Conservation (phyloP, 176 grass and related monocot species). For the Guadua angustifolia region DNA sequence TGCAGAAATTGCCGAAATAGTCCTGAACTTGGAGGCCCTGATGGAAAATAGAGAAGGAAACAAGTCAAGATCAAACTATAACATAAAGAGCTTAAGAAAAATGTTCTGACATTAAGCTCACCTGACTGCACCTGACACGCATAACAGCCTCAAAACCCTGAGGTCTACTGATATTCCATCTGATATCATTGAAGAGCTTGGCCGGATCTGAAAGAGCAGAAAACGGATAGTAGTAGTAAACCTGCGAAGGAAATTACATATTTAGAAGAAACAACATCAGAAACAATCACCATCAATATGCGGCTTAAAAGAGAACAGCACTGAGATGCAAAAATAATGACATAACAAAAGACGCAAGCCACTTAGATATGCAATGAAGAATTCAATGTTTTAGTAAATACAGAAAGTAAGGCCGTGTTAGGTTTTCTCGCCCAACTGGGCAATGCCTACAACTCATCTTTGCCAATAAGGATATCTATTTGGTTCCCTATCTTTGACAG, state of each 20-base stretch:
- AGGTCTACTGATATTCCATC: constrained; percentile 95
- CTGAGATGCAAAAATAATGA: neutral
- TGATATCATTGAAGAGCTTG: constrained; percentile 88
- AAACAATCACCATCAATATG: neutral
- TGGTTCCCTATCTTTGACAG: neutral
- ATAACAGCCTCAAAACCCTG: constrained; percentile 93
- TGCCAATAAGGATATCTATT: neutral
- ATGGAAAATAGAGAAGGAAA: constrained; percentile 32
- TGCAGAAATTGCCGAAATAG: constrained; percentile 84
- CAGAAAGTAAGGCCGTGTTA: neutral
- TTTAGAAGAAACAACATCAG: constrained; percentile 8
- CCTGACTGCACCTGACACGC: constrained; percentile 87
- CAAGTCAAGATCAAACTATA: constrained; percentile 27
- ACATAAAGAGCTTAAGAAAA: constrained; percentile 16
- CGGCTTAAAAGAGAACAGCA: neutral
- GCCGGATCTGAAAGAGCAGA: constrained; percentile 84
- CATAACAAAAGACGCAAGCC: constrained; percentile 2
- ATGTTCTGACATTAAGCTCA: constrained; percentile 45
- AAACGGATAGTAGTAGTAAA: constrained; percentile 95
- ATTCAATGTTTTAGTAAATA: neutral
- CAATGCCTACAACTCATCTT: neutral
- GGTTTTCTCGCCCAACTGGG: neutral
- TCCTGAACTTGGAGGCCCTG: constrained; percentile 88
- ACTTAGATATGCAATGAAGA: constrained; percentile 19
- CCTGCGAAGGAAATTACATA: constrained; percentile 54